Evolutionary conservation across 371 early-diverging fungal species (phyloP), one percentile per base, ranked within the genome.

Genomic region (Entomophthora muscae): DNA sequence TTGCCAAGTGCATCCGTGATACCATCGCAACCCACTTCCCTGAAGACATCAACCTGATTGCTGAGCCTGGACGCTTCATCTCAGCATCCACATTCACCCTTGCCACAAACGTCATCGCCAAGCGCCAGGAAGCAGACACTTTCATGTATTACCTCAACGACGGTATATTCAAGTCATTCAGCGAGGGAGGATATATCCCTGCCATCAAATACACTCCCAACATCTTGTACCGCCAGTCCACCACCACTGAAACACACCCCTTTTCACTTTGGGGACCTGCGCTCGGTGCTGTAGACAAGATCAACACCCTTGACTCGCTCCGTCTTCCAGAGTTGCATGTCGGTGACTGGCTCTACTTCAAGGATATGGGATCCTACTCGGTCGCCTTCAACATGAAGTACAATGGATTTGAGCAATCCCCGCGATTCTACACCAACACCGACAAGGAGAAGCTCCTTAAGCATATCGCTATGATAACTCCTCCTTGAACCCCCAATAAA

Each of bases 151-250:
- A n/a, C n/a, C n/a, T n/a, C n/a, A n/a, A n/a, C n/a, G n/a, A n/a
- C n/a, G n/a, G n/a, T n/a, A n/a, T n/a, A 86, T 98, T 95, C 70
- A 95, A 93, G 59, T 85, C 89, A 70, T 96, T 98, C 81, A 96
- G 95, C 79, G 92, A 94, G 75, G 84, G 95, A 77, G 80, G 89
- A 67, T 98, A 93, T 65, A 73, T 65, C 88, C 12, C n/a, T n/a
- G n/a, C n/a, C n/a, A n/a, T n/a, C n/a, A n/a, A n/a, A n/a, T n/a
- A n/a, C n/a, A n/a, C n/a, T 12, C 52, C 52, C n/a, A 51, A 51
- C 0, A 12, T 51, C n/a, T 51, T 51, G n/a, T n/a, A 31, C 28
- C 65, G 63, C 32, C 51, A 53, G 32, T 32, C 54, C 28, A 61
- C 59, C 53, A 42, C 63, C 60, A 59, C 66, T 33, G n/a, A n/a